Conservation (phyloP, 1,139 yeast genomes). For the Yamadazyma sp. region DNA sequence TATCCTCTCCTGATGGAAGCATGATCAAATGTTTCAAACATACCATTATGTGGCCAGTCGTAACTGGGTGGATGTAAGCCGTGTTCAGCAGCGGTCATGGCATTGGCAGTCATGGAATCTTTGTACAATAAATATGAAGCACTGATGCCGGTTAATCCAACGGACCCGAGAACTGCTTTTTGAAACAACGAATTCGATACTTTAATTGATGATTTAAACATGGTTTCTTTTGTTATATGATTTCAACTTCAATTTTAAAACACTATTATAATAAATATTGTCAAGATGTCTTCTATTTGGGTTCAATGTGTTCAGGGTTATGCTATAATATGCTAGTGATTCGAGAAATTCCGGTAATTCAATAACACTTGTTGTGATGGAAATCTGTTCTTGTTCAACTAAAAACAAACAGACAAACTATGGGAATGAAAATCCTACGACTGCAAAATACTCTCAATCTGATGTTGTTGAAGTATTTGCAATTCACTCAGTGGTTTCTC, state of each 20-base stretch:
- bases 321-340: constrained; percentile 1
- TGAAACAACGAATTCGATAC: constrained; percentile 45
- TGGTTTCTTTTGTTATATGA: constrained; percentile 9
- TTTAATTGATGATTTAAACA: constrained; percentile 26
- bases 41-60: constrained; percentile 93
- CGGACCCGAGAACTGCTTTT: constrained; percentile 61
- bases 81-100: constrained; percentile 99
- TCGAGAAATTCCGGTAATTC: not conserved
- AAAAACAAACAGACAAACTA: not conserved
- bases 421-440: not conserved
- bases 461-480: not conserved
- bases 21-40: constrained; percentile 92
- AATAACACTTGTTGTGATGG: not conserved
- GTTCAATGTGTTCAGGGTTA: not conserved
- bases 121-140: constrained; percentile 77
- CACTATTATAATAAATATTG: not conserved
- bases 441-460: not conserved
- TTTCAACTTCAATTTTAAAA: not conserved
- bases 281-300: too few relatives aligned
- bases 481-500: not conserved
- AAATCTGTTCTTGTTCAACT: not conserved
- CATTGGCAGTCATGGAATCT: constrained; percentile 81
- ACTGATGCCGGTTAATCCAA: constrained; percentile 66
- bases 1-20: constrained; percentile 97
- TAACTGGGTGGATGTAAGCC: constrained; percentile 95